Evolutionary conservation across 106 monocot genomes (phyloP).

Genomic region (Phalaenopsis equestris): DNA sequence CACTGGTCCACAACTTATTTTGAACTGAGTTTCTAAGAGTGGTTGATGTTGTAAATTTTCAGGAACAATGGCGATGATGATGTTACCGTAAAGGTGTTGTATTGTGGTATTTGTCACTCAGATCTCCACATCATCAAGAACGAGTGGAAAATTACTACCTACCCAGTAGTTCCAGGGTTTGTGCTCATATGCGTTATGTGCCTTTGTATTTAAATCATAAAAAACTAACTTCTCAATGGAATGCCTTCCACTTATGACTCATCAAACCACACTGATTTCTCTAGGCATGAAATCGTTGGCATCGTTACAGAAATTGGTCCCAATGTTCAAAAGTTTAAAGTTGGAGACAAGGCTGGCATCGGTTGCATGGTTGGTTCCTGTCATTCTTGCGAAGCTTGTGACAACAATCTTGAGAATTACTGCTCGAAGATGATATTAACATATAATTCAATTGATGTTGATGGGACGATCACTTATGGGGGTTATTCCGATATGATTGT

Average conservation of each 20-base stretch:
- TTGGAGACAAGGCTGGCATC: slow-evolving; percentile 46
- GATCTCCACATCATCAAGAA: slow-evolving; percentile 16
- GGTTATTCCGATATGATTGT: slow-evolving; percentile 44
- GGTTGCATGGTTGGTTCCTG: slow-evolving; percentile 54
- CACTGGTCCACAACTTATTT: not conserved
- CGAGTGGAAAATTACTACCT: slow-evolving; percentile 12
- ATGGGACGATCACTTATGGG: slow-evolving; percentile 26
- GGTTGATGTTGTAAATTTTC: not conserved
- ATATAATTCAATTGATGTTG: slow-evolving; percentile 18
- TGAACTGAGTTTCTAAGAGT: not conserved
- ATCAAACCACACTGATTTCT: not conserved
- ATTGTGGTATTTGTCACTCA: slow-evolving; percentile 21
- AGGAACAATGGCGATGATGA: slow-evolving; percentile 20
- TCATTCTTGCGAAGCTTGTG: slow-evolving; percentile 32
- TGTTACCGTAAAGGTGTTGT: slow-evolving; percentile 19
- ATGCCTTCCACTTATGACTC: not conserved
- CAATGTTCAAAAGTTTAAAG: slow-evolving; percentile 36
- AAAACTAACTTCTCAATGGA: not conserved
- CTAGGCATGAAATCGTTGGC: slow-evolving; percentile 63
- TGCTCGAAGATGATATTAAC: slow-evolving; percentile 34
- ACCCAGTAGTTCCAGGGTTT: slow-evolving; percentile 20
- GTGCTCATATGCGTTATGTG: not conserved
- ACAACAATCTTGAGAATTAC: slow-evolving; percentile 32
- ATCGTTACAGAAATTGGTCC: slow-evolving; percentile 41
- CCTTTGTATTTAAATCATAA: not conserved